phyloP scores from a whole-genome alignment of 495 filamentous ascomycete genomes.

The Pseudevernia furfuracea region DNA sequence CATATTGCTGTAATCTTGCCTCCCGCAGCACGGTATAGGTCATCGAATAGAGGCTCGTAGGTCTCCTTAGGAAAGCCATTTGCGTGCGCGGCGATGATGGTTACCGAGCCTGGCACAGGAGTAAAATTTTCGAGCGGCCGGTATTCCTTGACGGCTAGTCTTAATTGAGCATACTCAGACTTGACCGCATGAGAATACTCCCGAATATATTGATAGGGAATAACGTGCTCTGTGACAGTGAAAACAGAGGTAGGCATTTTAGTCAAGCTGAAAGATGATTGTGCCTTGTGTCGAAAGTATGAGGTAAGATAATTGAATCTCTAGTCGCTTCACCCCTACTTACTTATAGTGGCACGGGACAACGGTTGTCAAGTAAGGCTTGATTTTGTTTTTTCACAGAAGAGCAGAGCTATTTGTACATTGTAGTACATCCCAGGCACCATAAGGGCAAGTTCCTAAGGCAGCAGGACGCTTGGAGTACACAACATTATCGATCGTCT shows the following conservation, averaged over 20 bases:
- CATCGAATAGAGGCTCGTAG: slow-evolving; percentile 70
- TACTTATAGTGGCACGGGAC: too few species aligned
- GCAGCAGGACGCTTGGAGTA: too few species aligned
- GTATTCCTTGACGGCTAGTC: slow-evolving; percentile 60
- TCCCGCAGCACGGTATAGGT: slow-evolving; percentile 41
- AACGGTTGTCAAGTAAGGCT: too few species aligned
- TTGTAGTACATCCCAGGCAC: too few species aligned
- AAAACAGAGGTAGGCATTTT: slow-evolving; percentile 21
- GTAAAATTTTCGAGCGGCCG: slow-evolving; percentile 44
- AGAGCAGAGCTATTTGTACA: too few species aligned
- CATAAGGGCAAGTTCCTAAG: too few species aligned
- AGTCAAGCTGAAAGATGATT: too few species aligned
- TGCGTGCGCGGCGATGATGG: slow-evolving; percentile 59
- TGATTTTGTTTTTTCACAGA: too few species aligned
- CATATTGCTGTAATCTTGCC: slow-evolving; percentile 57
- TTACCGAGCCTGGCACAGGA: slow-evolving; percentile 50
- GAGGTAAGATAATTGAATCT: too few species aligned
- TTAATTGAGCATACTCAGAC: slow-evolving; percentile 40
- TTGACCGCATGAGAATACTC: slow-evolving; percentile 43
- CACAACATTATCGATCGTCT: neutral
- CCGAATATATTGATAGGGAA: slow-evolving; percentile 48
- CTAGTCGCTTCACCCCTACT: too few species aligned
- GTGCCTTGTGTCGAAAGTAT: too few species aligned
- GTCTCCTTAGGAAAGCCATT: slow-evolving; percentile 56
- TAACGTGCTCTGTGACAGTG: slow-evolving; percentile 37